Base-by-base conservation (phyloP, 306 rosid genomes). In the Lathyrus sativus region DNA sequence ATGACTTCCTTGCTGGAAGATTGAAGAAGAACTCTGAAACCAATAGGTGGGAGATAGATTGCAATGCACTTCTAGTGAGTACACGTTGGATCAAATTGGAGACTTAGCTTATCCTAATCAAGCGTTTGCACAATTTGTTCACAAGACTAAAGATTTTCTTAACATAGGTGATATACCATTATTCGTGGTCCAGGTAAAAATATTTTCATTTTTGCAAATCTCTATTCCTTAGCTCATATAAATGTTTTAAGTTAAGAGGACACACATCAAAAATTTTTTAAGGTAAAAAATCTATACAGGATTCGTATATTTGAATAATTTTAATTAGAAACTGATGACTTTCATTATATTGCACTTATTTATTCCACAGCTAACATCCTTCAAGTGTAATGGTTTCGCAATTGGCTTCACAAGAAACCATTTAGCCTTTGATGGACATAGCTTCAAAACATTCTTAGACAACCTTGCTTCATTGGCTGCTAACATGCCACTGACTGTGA, bases 41-140 rank as follows among this genome's bases (percentile, higher is more conserved):
- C 0, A 72, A 78, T 0, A 87, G 92, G 54, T 67, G 85, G 5
- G 92, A 88, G 80, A 83, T 91, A 1, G 88, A 88, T 15, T 86
- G 95, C 74, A 83, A 81, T 13, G 81, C 58, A 0, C 91, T 42
- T 83, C 92, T 0, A 77, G 88, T 65, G 84, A 81, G 5, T 80
- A 64, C 54, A 26, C 41, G 28, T 62, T 91, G 74, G 72, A 82
- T 57, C 79, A 91, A 64, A 83, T 91, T 38, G 95, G 92, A 5
- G 88, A 86, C 44, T 72, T 91, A 75, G 86, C 68, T 72, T 86
- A 74, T 74, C 92, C 95, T 13, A 88, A 91, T 76, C 84, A 90
- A 43, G 91, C 89, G 67, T 88, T 88, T 73, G 74, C 45, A 7
- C 89, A 86, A 28, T 55, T 88, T 4, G 85, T 83, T 80, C 79